phyloP scores from a whole-genome alignment of 768 basidiomycete species.

The Pulveroboletus frians region DNA sequence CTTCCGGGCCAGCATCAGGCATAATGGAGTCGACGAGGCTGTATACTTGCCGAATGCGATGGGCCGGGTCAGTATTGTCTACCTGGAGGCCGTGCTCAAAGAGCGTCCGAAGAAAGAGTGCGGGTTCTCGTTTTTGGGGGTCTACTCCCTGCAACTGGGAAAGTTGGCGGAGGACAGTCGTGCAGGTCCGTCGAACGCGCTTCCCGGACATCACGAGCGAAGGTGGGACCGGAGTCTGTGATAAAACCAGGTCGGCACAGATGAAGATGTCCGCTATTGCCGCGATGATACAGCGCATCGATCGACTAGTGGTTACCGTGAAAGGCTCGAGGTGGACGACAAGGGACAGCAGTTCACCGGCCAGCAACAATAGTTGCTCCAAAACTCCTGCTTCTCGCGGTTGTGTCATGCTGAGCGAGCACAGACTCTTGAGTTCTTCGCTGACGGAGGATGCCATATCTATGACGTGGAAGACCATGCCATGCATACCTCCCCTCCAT shows the following conservation, averaged over 20 bases:
- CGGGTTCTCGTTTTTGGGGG: slow-evolving; percentile 36
- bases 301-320: slow-evolving; percentile 49
- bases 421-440: slow-evolving; percentile 51
- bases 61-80: slow-evolving; percentile 48
- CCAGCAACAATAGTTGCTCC: slow-evolving; percentile 52
- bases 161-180: slow-evolving; percentile 43
- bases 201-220: slow-evolving; percentile 23
- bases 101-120: slow-evolving; percentile 51
- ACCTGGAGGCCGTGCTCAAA: slow-evolving; percentile 43
- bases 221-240: slow-evolving; percentile 33
- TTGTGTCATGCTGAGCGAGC: slow-evolving; percentile 37
- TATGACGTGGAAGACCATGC: slow-evolving; percentile 52
- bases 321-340: slow-evolving; percentile 41
- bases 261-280: slow-evolving; percentile 52
- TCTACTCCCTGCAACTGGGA: slow-evolving; percentile 26
- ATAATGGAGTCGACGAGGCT: slow-evolving; percentile 54
- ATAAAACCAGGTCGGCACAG: slow-evolving; percentile 45
- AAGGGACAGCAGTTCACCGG: slow-evolving; percentile 50
- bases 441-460: slow-evolving; percentile 46
- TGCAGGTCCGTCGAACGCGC: slow-evolving; percentile 47
- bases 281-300: slow-evolving; percentile 39
- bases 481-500: slow-evolving; percentile 57
- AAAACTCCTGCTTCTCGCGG: slow-evolving; percentile 37
- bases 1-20: slow-evolving; percentile 31
- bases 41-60: slow-evolving; percentile 52